Evolutionary conservation across 768 basidiomycete species (phyloP), one percentile per base, ranked within the genome.

Genomic region (Cystobasidium onofrii): DNA sequence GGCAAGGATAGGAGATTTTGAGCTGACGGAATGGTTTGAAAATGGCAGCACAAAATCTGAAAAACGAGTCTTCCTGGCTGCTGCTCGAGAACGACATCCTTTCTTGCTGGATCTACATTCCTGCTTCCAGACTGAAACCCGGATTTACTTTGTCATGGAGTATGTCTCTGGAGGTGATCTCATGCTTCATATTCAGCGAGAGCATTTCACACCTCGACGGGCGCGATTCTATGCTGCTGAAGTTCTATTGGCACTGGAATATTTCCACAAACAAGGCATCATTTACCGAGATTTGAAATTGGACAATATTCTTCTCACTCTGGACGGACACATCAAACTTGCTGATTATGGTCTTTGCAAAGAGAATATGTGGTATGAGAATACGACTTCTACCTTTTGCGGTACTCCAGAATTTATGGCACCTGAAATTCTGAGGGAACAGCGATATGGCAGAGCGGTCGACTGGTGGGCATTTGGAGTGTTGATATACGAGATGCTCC

Each of bases 401-500:
- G 96, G 96, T 65, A 99, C 96, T 20, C 96, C 96, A 0, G 96
- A 99, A 81, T 98, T 98, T 82, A 98, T 99, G 96, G 96, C 96
- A 25, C 96, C 96, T 1, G 96, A 99, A 94, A 99, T 99, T 81
- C 85, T 99, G 66, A 86, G 98, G n/a, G 96, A 99, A 83, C 96
- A 98, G 83, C 90, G 93, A 60, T 99, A 99, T 78, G 94, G 93
- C 12, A 91, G 93, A 44, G 95, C 96, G 13, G 96, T 99, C 50
- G 96, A 99, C 80, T 99, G 96, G 96, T 99, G 96, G 96, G 96
- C 96, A 15, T 98, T 98, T 81, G 96, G 96, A 76, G 96, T 99
- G 2, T 83, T 99, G 78, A 97, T 90, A 29, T 99, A 99, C 80
- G 96, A 99, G 83, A 99, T 99, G 96, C 83, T 99, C 67, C 85